Percentiles rank a stretch among this genome's conserved stretches.
Conservation (phyloP, 1,284 basidiomycete genomes). For the Boletus calvinii region DNA sequence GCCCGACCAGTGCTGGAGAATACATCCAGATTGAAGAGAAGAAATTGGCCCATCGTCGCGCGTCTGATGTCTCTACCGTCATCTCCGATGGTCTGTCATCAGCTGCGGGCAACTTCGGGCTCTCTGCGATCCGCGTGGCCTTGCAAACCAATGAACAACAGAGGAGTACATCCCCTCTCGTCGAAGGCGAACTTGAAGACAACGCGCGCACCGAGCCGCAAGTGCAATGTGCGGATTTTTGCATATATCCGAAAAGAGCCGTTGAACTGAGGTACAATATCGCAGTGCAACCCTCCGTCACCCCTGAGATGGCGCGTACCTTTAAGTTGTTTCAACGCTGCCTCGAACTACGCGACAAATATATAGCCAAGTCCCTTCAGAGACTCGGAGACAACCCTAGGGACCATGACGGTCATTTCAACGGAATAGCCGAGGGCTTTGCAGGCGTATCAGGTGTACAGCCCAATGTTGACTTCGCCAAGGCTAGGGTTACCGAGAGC, state of each 20-base stretch:
- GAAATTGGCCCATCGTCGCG: conserved; percentile 58
- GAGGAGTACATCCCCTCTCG: conserved; percentile 26
- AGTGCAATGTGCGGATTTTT: conserved; percentile 18
- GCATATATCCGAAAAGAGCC: neutral
- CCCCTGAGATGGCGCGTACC: conserved; percentile 53
- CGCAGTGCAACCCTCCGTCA: conserved; percentile 41
- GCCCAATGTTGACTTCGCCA: conserved; percentile 52
- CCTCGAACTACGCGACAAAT: conserved; percentile 89
- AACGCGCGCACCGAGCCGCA: conserved; percentile 33
- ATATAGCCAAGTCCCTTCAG: conserved; percentile 82
- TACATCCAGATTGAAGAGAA: conserved; percentile 67
- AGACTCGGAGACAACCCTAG: conserved; percentile 88
- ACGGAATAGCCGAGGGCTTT: conserved; percentile 54
- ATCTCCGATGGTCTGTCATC: conserved; percentile 43
- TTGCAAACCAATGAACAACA: conserved; percentile 24
- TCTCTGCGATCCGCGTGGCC: conserved; percentile 40
- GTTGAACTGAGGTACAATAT: conserved; percentile 14
- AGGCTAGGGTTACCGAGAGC: conserved; percentile 31
- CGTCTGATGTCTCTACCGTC: conserved; percentile 36
- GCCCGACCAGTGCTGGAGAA: conserved; percentile 5
- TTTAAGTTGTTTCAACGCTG: conserved; percentile 73
- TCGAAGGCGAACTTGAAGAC: conserved; percentile 41
- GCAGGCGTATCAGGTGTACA: conserved; percentile 68
- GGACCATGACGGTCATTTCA: conserved; percentile 80
- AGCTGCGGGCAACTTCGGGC: conserved; percentile 40